A percentile compares a stretch with the other conserved stretches of the same genome.
phyloP scores from a whole-genome alignment of 176 grass and related monocot species.

The Lolium perenne region DNA sequence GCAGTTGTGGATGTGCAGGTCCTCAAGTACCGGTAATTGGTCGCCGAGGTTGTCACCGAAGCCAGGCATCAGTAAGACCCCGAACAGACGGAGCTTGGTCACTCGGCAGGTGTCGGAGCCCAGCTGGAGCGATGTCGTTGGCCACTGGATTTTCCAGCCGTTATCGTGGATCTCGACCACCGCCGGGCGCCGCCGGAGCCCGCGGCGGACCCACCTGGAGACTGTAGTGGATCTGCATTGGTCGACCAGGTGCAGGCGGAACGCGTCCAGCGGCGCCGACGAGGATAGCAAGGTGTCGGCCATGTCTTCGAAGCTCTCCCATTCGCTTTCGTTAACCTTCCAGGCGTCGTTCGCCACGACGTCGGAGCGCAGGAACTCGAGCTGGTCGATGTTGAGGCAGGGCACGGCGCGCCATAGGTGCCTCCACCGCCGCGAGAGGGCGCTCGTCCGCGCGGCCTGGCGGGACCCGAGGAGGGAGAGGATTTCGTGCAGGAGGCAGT shows the following conservation, averaged over 20 bases:
- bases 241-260: conserved; percentile 7
- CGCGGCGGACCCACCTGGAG: conserved; percentile 24
- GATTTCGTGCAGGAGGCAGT: conserved; percentile 11
- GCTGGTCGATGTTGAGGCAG: conserved; percentile 1
- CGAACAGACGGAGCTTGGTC: not conserved
- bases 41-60: not conserved
- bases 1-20: not conserved
- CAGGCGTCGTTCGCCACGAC: not conserved
- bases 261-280: not conserved
- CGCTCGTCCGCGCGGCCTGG: conserved; percentile 2
- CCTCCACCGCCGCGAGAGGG: not conserved
- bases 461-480: not conserved
- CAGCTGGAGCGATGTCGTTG: not conserved
- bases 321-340: too few relatives aligned
- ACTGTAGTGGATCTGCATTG: not conserved
- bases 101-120: not conserved
- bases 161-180: not conserved
- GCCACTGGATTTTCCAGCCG: too few relatives aligned
- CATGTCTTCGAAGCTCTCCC: conserved; percentile 16
- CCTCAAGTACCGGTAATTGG: conserved; percentile 15
- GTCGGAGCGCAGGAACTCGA: not conserved
- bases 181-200: not conserved
- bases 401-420: not conserved
- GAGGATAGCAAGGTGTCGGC: not conserved
- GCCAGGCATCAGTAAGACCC: not conserved